A percentile compares a stretch with the other conserved stretches of the same genome.
phyloP scores from a whole-genome alignment of 2,329 filamentous ascomycete species.

The Pseudogymnoascus sp. region DNA sequence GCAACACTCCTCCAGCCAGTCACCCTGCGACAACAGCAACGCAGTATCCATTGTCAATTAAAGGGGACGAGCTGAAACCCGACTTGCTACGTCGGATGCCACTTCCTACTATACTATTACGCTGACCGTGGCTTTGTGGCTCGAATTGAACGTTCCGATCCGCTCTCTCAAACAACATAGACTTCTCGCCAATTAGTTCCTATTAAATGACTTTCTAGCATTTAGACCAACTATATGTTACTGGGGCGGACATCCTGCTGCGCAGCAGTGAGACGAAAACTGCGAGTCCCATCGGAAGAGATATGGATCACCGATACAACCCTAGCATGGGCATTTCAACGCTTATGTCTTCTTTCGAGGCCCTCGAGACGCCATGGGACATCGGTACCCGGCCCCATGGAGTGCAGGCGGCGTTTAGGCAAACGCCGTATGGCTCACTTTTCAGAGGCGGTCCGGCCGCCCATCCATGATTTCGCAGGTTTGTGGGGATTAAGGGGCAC shows the following conservation, averaged over 20 bases:
- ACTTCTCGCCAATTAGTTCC: not conserved
- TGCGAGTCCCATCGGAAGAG: slow-evolving; percentile 34
- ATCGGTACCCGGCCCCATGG: slow-evolving; percentile 30
- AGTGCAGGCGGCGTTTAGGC: slow-evolving; percentile 27
- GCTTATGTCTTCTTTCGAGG: slow-evolving; percentile 32
- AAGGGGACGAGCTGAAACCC: not conserved
- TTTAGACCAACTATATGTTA: not conserved
- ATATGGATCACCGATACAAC: slow-evolving; percentile 55
- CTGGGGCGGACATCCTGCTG: slow-evolving; percentile 33
- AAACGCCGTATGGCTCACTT: slow-evolving; percentile 27
- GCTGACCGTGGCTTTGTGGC: not conserved
- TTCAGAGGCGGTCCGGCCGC: slow-evolving; percentile 19
- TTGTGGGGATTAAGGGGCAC: slow-evolving; percentile 21
- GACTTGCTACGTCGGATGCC: not conserved
- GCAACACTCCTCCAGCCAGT: not conserved
- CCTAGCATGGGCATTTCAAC: slow-evolving; percentile 43
- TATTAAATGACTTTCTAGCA: not conserved
- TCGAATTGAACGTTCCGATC: not conserved
- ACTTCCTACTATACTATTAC: not conserved
- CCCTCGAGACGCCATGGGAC: slow-evolving; percentile 28
- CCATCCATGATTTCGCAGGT: slow-evolving; percentile 13
- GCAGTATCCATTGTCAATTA: not conserved
- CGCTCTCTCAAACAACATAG: not conserved
- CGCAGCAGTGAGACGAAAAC: slow-evolving; percentile 39
- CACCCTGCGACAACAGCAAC: not conserved